Conservation (phyloP, 1,139 yeast genomes). For the Yamadazyma conglobata region DNA sequence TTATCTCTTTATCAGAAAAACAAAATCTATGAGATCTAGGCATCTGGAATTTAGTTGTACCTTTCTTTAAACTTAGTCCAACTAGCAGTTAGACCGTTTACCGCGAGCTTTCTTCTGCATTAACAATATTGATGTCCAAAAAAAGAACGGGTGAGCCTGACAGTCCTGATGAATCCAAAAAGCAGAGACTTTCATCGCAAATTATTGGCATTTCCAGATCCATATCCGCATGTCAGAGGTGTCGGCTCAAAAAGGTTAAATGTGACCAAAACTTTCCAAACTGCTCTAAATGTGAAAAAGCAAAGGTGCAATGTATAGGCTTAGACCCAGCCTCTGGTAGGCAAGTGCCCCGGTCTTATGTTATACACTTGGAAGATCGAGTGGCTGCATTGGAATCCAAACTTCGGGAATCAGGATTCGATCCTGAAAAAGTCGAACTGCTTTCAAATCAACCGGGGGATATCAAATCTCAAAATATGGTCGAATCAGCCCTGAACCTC, state of each 20-base stretch:
- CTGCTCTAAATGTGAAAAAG: constrained; percentile 67
- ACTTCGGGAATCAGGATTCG: constrained; percentile 42
- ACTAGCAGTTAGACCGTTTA: too few species aligned
- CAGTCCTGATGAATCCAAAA: constrained; percentile 3
- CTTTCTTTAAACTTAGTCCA: too few species aligned
- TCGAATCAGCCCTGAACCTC: too few species aligned
- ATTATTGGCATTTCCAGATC: constrained; percentile 45
- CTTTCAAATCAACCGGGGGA: too few species aligned
- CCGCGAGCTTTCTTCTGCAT: too few species aligned
- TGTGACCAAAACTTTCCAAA: constrained; percentile 84
- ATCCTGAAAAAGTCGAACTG: constrained; percentile 11
- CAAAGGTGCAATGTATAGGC: constrained; percentile 73
- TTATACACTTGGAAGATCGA: constrained; percentile 67
- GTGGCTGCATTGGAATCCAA: constrained; percentile 53
- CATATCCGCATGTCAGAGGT: constrained; percentile 80
- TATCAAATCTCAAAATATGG: too few species aligned
- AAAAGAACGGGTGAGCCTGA: constrained; percentile 1
- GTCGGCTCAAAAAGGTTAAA: constrained; percentile 72
- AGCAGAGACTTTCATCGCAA: constrained; percentile 6
- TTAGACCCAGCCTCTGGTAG: constrained; percentile 86
- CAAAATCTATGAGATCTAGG: neutral
- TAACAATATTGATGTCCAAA: too few species aligned
- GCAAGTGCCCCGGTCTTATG: constrained; percentile 78
- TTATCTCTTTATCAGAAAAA: constrained; percentile 1
- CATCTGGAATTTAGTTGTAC: too few species aligned